Percentiles rank a stretch among this genome's conserved stretches.
Evolutionary conservation across 78 protist species (phyloP).

Genomic region (Dictyostelium capitatum): DNA sequence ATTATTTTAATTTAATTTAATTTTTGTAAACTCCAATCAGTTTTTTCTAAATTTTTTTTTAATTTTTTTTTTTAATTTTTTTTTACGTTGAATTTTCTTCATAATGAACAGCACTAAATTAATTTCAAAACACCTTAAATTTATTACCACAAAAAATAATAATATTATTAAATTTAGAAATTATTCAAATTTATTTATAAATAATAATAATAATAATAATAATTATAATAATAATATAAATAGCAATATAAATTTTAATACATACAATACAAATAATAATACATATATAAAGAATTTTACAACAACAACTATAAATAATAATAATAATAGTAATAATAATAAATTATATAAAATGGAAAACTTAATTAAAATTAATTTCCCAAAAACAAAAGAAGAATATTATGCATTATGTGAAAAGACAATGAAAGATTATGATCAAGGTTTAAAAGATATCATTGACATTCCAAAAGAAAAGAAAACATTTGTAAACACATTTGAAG

Average conservation of each 20-base stretch:
- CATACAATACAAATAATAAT: background rate
- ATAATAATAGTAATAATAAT: conserved; percentile 28
- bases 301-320: conserved; percentile 3
- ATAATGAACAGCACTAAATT: too few relatives aligned
- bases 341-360: background rate
- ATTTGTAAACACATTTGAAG: conserved; percentile 45
- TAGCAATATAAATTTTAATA: background rate
- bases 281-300: background rate
- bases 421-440: conserved; percentile 10
- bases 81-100: too few relatives aligned
- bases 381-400: conserved; percentile 31
- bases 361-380: conserved; percentile 33
- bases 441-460: conserved; percentile 33
- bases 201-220: background rate
- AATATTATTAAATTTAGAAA: background rate
- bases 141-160: background rate
- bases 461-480: conserved; percentile 50
- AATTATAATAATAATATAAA: background rate
- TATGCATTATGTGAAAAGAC: background rate
- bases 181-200: background rate
- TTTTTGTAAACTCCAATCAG: too few relatives aligned
- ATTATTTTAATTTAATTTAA: too few relatives aligned
- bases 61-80: too few relatives aligned
- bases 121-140: too few relatives aligned
- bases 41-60: too few relatives aligned